These are phyloP conservation scores for Hanseniaspora hatyaiensis DNA, from an alignment of 805 yeast species.

Conservation along the genomic window DNA sequence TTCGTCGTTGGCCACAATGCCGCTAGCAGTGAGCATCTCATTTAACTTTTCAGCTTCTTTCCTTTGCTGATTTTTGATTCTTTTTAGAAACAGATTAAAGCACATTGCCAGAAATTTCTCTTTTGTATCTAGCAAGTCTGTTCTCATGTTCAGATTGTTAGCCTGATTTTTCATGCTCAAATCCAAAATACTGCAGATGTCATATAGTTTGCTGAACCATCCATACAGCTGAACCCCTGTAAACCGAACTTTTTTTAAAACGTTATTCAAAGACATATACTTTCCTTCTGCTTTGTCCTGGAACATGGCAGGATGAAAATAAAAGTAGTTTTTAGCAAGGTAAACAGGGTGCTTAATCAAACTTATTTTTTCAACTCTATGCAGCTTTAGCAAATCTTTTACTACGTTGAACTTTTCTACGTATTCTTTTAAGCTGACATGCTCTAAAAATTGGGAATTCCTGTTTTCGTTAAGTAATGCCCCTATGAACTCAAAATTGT, in stretches of 20 bases:
- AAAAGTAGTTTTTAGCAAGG: not conserved
- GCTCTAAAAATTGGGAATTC: no score
- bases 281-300: not conserved
- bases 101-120: not conserved
- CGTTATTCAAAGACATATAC: not conserved
- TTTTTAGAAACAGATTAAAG: not conserved
- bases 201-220: not conserved
- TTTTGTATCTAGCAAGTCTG: not conserved
- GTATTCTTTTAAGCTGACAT: conserved; percentile 4
- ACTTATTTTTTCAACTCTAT: not conserved
- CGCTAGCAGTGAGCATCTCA: not conserved
- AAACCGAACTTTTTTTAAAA: not conserved
- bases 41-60: not conserved
- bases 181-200: not conserved
- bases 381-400: not conserved
- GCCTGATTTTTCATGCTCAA: not conserved
- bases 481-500: not conserved
- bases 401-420: not conserved
- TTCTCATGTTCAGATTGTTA: not conserved
- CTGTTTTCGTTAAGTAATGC: not conserved
- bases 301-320: conserved; percentile 5
- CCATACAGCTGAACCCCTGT: conserved; percentile 3
- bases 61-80: not conserved
- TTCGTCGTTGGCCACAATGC: not conserved
- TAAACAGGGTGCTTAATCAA: no score